phyloP scores from a whole-genome alignment of 352 stramenopile genomes.

The Saprolegnia parasitica region DNA sequence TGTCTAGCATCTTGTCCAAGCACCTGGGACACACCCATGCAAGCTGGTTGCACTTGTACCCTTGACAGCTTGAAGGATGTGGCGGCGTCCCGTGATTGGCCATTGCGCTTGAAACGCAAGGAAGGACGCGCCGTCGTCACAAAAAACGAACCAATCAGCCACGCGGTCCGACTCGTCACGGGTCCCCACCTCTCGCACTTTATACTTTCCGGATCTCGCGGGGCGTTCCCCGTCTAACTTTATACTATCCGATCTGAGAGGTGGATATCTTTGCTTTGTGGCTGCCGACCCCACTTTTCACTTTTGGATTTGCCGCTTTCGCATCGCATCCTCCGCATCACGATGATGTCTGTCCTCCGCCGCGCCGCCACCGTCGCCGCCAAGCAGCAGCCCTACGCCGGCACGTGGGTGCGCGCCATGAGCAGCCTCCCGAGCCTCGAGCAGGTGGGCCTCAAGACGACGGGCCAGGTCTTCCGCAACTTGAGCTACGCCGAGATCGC shows the following conservation, averaged over 20 bases:
- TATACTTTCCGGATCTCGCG: background rate
- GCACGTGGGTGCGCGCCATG: conserved; percentile 27
- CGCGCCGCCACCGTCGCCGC: conserved; percentile 10
- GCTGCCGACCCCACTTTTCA: background rate
- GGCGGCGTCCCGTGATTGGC: conserved; percentile 12
- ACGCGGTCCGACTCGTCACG: background rate
- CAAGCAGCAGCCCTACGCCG: conserved; percentile 22
- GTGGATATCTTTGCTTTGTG: conserved; percentile 25
- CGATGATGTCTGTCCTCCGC: conserved; percentile 27
- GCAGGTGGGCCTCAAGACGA: conserved; percentile 88
- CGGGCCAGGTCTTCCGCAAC: conserved; percentile 92
- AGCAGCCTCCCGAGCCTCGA: conserved; percentile 44
- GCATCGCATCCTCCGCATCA: conserved; percentile 1
- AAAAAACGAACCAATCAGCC: conserved; percentile 6
- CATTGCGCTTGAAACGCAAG: background rate
- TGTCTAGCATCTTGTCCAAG: no score
- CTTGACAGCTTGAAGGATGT: conserved; percentile 15
- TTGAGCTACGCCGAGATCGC: conserved; percentile 94
- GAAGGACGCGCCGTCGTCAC: conserved; percentile 17
- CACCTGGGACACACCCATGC: background rate
- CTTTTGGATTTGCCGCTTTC: conserved; percentile 25
- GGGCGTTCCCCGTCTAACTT: background rate
- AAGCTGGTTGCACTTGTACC: background rate
- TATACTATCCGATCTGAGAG: background rate
- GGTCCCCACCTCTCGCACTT: conserved; percentile 3